phyloP scores from a whole-genome alignment of 805 yeast species.

The Myxozyma nipponensis region DNA sequence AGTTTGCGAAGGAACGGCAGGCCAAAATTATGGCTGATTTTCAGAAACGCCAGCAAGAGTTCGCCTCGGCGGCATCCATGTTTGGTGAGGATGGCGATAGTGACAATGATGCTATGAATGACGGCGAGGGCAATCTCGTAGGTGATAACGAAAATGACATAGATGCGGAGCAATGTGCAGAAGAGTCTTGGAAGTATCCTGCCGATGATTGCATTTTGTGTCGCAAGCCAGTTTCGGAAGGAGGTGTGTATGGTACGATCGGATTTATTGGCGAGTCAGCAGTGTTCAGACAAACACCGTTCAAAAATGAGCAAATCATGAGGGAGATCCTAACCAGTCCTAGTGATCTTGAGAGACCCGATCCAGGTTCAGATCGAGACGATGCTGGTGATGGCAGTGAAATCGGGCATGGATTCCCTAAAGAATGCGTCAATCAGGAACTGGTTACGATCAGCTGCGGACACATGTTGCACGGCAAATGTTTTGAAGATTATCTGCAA shows the following conservation, averaged over 20 bases:
- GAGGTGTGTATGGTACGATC: slow-evolving; percentile 72
- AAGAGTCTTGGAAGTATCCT: slow-evolving; percentile 59
- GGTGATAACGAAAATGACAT: no score
- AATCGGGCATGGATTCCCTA: slow-evolving; percentile 71
- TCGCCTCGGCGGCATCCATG: slow-evolving; percentile 52
- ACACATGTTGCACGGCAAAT: slow-evolving; percentile 85
- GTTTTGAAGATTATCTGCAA: slow-evolving; percentile 62
- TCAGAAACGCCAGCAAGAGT: slow-evolving; percentile 72
- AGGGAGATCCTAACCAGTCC: slow-evolving; percentile 41
- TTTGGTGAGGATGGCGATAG: slow-evolving; percentile 33
- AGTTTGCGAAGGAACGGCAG: slow-evolving; percentile 65
- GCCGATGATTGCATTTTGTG: slow-evolving; percentile 75
- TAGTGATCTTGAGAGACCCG: slow-evolving; percentile 38
- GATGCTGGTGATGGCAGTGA: slow-evolving; percentile 31
- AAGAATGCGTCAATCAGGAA: slow-evolving; percentile 23
- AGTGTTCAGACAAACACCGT: slow-evolving; percentile 61
- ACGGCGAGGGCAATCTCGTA: no score
- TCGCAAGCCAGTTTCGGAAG: slow-evolving; percentile 64
- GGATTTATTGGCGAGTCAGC: slow-evolving; percentile 57
- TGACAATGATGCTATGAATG: slow-evolving; percentile 41
- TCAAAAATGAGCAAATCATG: slow-evolving; percentile 61
- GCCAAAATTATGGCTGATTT: slow-evolving; percentile 71
- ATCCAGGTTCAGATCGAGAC: not conserved
- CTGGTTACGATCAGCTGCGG: slow-evolving; percentile 73
- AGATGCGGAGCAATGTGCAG: slow-evolving; percentile 12